Evolutionary conservation across 148 eudicot genomes (phyloP), one percentile per base, ranked within the genome.

Genomic region (Chenopodium quinoa): DNA sequence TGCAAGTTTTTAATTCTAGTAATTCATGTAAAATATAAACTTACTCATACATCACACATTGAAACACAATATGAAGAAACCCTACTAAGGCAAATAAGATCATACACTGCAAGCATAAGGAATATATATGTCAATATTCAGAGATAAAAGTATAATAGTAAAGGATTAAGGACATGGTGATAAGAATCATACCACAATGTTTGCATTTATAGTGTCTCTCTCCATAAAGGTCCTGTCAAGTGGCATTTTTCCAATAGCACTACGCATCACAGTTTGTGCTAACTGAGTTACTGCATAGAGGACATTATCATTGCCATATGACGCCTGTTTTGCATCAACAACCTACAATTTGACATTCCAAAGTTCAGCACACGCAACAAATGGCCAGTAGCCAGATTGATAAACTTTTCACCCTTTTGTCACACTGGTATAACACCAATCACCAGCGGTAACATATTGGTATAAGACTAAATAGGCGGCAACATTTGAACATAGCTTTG

Each of bases 181-280:
- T 56, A 56, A 56, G 22, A 54, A 64, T 22, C 93, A 84, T 78
- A 94, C 99, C 94, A 94, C 98, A 84, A 96, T 96, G 81, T 89
- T 90, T n/a, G 89, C 89, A 88, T 96, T 96, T 22, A 96, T 79
- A 22, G 95, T 91, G 66, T 94, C 95, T 85, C 99, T 90, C 81
- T 96, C 99, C 93, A 92, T 94, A 80, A 96, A 96, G 20, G 95
- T 96, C 87, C 90, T 96, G 85, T 96, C 99, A 71, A 96, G 90
- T 17, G 97, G 91, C 85, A 92, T 90, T 85, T 92, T 94, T 47
- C 98, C 98, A 56, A 96, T 90, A 80, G 94, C 98, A 87, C 98
- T 94, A 62, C 97, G 95, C 99, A 93, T 96, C 20, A 95, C 92
- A 46, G 98, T 92, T 86, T 96, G 99, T 0, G 99, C 99, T 77